Conservation (phyloP, 345 rosid species). For the Melaleuca quinquenervia region DNA sequence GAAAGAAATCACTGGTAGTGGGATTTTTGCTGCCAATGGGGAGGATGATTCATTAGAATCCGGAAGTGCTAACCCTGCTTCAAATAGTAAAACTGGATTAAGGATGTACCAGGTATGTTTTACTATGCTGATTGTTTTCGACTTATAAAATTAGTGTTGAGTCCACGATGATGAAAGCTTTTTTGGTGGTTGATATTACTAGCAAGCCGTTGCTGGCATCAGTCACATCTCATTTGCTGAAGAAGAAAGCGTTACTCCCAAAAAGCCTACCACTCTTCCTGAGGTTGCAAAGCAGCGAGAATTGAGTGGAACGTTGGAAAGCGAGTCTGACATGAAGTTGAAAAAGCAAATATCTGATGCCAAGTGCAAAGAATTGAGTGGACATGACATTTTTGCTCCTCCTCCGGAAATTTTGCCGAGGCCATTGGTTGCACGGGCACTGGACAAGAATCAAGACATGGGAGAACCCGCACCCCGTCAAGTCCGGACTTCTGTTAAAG, state of each 20-base stretch:
- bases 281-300: conserved; percentile 97
- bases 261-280: conserved; percentile 55
- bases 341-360: conserved; percentile 83
- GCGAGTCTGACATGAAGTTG: conserved; percentile 47
- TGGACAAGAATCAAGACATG: conserved; percentile 58
- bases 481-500: conserved; percentile 23
- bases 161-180: neutral
- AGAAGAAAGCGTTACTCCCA: conserved; percentile 63
- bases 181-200: conserved; percentile 1
- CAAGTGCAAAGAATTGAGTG: conserved; percentile 83
- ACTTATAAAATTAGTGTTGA: neutral
- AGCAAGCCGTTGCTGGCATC: conserved; percentile 88
- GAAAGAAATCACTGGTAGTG: conserved; percentile 97
- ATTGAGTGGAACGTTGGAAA: conserved; percentile 69
- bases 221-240: conserved; percentile 92
- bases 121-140: neutral
- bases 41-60: conserved; percentile 42
- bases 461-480: conserved; percentile 40
- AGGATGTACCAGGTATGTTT: conserved; percentile 72
- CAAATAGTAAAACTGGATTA: conserved; percentile 18
- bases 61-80: conserved; percentile 32
- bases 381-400: conserved; percentile 91
- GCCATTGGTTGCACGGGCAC: conserved; percentile 48
- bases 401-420: conserved; percentile 93
- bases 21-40: conserved; percentile 60